Base-by-base conservation (phyloP, 2,329 filamentous ascomycete species). In the Knufia fluminis region DNA sequence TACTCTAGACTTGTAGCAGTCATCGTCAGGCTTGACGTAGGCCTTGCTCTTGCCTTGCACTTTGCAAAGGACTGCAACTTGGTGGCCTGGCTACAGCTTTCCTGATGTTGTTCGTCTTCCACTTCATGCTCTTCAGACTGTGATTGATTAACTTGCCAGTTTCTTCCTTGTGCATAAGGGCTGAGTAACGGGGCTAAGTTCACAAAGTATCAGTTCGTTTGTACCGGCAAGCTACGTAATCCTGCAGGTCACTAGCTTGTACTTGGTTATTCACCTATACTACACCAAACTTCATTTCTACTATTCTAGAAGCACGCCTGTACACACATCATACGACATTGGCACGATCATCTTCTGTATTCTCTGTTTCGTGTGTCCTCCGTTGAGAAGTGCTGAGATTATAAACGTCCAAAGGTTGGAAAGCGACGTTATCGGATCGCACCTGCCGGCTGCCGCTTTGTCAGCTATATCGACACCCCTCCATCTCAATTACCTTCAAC, bases 391-490 rank as follows among this genome's bases (percentile, higher is more conserved):
- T n/a, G n/a, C n/a, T n/a, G n/a, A n/a, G n/a, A n/a, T n/a, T n/a
- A n/a, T n/a, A n/a, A n/a, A 28, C 26, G 6, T 6, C 26, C 26
- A 28, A 28, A 6, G 12, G 6, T 36, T 17, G 33, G 33, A 17
- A 16, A 36, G n/a, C 33, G 33, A 36, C 33, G 33, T 36, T 14
- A 36, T 36, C 33, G n/a, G 33, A 6, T 14, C 7, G 6, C 6
- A 6, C 33, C 33, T n/a, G 33, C 33, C 33, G 33, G 6, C n/a
- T 36, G 22, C n/a, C 38, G 45, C 45, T 48, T 48, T 28, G 35
- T 48, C 45, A 48, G 33, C 45, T 36, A 40, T 19, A 17, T 24
- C 17, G 14, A 43, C 22, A 4, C 22, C 40, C 19, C 40, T 43
- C 40, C 22, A 43, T 43, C 28, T 12, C 8, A 26, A 14, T 20